Base-by-base conservation (phyloP, 2,329 filamentous ascomycete genomes). In the Penicillium sp. region DNA sequence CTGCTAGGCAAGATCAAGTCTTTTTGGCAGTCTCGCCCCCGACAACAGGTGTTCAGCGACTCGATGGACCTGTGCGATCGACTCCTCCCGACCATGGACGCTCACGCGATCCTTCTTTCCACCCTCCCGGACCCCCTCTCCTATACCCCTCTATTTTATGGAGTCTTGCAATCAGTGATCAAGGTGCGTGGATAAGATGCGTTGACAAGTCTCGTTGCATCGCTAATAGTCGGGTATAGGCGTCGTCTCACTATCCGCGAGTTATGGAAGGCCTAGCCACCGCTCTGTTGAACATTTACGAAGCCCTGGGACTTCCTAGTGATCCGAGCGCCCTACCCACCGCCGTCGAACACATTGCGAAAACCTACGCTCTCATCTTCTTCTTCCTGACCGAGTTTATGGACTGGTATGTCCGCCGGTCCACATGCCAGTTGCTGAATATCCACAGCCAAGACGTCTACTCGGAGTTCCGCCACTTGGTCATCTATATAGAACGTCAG, bases 301-400 rank as follows among this genome's bases (percentile, higher is more conserved):
- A 62, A 48, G 64, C 63, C 14, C 55, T 69, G 22, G 41, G 48
- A 14, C 39, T 58, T 11, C 53, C 58, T 8, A 43, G 50, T n/a
- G 50, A 58, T 31, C 38, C 43, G 3, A 25, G 49, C n/a, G 34
- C 46, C 19, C 33, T 57, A 10, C 40, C 43, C 16, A 52, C 53
- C 11, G 49, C 58, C 10, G 57, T 59, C 4, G 43, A 60, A 18
- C 43, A 55, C 9, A 58, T 68, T 25, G 62, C 64, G 7, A 61
- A 55, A 18, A 60, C 70, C 22, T 72, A 72, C 51, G 57, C 66
- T 5, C 53, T 68, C 34, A 58, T 64, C 3, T 71, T 71, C 30
- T 64, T 72, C 49, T 64, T 69, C 19, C 53, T 72, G 3, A 63
- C 64, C 16, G 67, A 71, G 44, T 61, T 70, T 37, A 70, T 71